Base-by-base conservation (phyloP, 441 rosid genomes). In the Pelargonium citronellum region DNA sequence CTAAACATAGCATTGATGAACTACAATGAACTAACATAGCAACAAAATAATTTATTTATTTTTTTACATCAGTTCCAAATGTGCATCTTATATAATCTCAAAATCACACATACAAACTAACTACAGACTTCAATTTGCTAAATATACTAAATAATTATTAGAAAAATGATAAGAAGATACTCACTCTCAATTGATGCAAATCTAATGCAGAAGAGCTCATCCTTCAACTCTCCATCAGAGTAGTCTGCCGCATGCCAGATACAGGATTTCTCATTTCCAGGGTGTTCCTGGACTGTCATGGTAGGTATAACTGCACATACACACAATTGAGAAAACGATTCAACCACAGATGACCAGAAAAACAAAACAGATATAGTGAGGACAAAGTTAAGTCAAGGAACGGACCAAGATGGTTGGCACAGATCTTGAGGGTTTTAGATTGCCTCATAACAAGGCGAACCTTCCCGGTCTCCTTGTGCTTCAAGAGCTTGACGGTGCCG, bases 401-500 rank as follows among this genome's bases (percentile, higher is more conserved):
- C 86, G 71, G 8, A 89, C 98, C 86, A 9, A 89, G 83, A 83
- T 92, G 98, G 79, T 92, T 92, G 72, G 98, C 95, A 60, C 98
- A 92, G 88, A 92, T 92, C 87, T 89, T 92, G 64, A 90, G 83
- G 49, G 96, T 92, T 78, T 89, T 92, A 1, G 96, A 87, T 68
- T 90, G 95, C 71, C 98, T 83, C 90, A 92, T 87, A 30, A 92
- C 91, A 5, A 92, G 90, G 47, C 92, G 87, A 61, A 90, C 91
- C 71, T 89, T 92, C 3, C 85, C 86, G 17, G 81, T 58, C 44
- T 77, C 85, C 60, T 82, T 89, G 64, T 89, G 96, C 74, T 87
- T 90, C 80, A 92, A 74, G n/a, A 92, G 71, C 89, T 85, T 92
- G 12, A 92, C 92, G 11, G 88, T 80, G 17, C 97, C 97, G 8